phyloP scores from a whole-genome alignment of 2,329 filamentous ascomycete species.

The Clonostachys sp. region DNA sequence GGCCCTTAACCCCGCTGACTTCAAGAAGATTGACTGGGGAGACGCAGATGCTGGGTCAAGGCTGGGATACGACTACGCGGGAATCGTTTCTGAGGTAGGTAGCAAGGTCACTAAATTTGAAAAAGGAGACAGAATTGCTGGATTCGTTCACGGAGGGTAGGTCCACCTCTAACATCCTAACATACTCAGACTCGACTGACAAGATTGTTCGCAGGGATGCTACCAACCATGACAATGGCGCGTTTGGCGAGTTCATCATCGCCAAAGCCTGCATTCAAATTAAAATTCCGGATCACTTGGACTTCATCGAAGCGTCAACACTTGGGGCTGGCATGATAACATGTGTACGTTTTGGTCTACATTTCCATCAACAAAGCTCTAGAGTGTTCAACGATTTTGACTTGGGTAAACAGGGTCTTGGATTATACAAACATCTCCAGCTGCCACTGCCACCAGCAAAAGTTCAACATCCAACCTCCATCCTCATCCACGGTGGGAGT shows the following conservation, averaged over 20 bases:
- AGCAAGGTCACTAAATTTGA: constrained; percentile 35
- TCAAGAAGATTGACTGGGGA: constrained; percentile 21
- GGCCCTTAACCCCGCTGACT: constrained; percentile 29
- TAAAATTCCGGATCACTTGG: constrained; percentile 37
- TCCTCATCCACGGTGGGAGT: constrained; percentile 38
- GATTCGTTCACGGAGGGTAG: constrained; percentile 28
- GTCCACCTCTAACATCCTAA: constrained; percentile 1
- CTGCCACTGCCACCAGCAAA: constrained; percentile 36
- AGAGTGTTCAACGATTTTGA: not conserved
- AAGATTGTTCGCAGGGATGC: not conserved
- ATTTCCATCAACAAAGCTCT: not conserved
- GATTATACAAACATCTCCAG: constrained; percentile 39
- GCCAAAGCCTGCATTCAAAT: constrained; percentile 34
- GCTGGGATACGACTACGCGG: constrained; percentile 41
- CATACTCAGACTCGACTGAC: not conserved
- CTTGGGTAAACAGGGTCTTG: constrained; percentile 28
- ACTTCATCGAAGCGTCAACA: constrained; percentile 38
- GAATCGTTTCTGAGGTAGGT: constrained; percentile 40
- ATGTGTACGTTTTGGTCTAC: constrained; percentile 12
- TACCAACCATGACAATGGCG: constrained; percentile 30
- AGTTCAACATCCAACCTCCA: constrained; percentile 24
- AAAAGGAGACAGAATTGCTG: constrained; percentile 40
- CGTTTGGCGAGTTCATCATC: constrained; percentile 31
- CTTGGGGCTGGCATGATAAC: constrained; percentile 33
- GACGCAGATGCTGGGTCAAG: constrained; percentile 10